Evolutionary conservation across 345 rosid species (phyloP), one percentile per base, ranked within the genome.

Genomic region (Brassica rapa): DNA sequence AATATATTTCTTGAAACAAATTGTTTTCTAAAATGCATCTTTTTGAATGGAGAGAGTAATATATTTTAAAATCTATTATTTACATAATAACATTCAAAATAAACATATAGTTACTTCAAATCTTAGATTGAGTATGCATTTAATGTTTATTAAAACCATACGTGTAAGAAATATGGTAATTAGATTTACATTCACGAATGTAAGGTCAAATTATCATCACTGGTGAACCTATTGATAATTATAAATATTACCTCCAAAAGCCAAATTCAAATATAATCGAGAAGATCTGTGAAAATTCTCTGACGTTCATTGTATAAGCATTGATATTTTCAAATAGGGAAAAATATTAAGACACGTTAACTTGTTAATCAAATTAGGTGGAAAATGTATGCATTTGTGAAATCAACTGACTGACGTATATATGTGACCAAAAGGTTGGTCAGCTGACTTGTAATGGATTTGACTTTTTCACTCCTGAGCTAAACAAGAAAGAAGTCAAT

Each of bases 401-500:
- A 46, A 46, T 46, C 53, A 30, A 19, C 21, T 19, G 4, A 46
- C 21, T 46, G 37, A 16, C 10, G 39, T 55, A 2, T 25, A 25
- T 25, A 25, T 51, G 70, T 51, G 35, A 72, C 46, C 11, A 46
- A 43, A 15, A 62, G 43, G 61, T 73, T 73, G 33, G 46, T 49
- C 30, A 61, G 41, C 10, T 62, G 76, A 72, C 62, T 46, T 62
- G 41, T 9, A 61, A 57, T 6, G 19, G 43, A 43, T 43, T 27
- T 27, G 59, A 9, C 21, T 0, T 29, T 27, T 24, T 32, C 33
- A 73, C 70, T 30, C 30, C 5, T 25, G 19, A 49, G 69, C 14
- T 73, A 59, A 71, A 63, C 5, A 63, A 63, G 24, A 55, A 55
- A 63, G 24, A 55, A 55, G 60, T 55, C 25, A 55, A 55, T 61